phyloP scores from a whole-genome alignment of 176 grass and related monocot species.

The Triticum aestivum region IWGSC_CS_RefSeq_v2.1 NC_057811.1:485738347-485738846 shows the following conservation, averaged over 20 bases:
- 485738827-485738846: not conserved
- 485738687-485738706: not conserved
- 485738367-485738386: not conserved
- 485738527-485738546: constrained; percentile 2
- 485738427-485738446: not conserved
- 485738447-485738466: not conserved
- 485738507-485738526: not conserved
- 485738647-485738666: not conserved
- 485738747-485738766: not conserved
- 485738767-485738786: not conserved
- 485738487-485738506: not conserved
- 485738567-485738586: not conserved
- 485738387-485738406: not conserved
- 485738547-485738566: not conserved
- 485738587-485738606: not conserved
- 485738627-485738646: not conserved
- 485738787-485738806: not conserved
- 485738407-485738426: not conserved
- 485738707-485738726: constrained; percentile 1
- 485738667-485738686: not conserved
- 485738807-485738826: not conserved
- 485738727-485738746: not conserved
- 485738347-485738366: constrained; percentile 67
- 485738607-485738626: not conserved
- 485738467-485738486: not conserved